A percentile compares a stretch with the other conserved stretches of the same genome.
phyloP scores from a whole-genome alignment of 495 filamentous ascomycete genomes.

The Xylaria telfairii region DNA sequence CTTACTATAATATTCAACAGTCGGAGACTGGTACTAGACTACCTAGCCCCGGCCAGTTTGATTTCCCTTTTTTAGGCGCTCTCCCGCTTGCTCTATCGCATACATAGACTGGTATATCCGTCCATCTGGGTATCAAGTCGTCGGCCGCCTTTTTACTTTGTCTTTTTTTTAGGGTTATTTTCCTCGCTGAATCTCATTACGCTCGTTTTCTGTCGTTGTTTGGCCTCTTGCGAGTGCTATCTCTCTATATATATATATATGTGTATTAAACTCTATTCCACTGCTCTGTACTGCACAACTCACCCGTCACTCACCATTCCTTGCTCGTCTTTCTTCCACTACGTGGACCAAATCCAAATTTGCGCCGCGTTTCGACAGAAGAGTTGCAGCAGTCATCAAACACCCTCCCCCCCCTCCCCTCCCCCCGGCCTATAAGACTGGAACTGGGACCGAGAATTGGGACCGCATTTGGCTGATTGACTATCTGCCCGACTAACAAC shows the following conservation, averaged over 20 bases:
- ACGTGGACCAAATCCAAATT: neutral
- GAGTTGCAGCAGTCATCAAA: constrained; percentile 3
- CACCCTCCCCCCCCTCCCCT: constrained; percentile 2
- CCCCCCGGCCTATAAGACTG: constrained; percentile 12
- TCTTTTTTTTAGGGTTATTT: neutral
- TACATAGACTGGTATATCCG: constrained; percentile 7
- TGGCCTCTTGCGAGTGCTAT: neutral
- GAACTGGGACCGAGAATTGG: constrained; percentile 5
- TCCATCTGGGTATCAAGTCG: constrained; percentile 8
- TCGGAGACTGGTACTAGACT: constrained; percentile 9
- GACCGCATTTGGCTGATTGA: constrained; percentile 1
- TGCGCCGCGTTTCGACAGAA: constrained; percentile 7
- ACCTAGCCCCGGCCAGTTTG: constrained; percentile 8
- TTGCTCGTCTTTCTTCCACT: constrained; percentile 2
- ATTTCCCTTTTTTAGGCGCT: constrained; percentile 12
- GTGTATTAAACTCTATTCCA: constrained; percentile 10
- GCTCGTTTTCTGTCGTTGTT: constrained; percentile 2
- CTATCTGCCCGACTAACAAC: constrained; percentile 1
- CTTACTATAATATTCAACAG: constrained; percentile 24
- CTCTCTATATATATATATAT: no score
- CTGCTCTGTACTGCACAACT: neutral
- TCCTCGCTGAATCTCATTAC: neutral
- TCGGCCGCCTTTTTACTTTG: constrained; percentile 2
- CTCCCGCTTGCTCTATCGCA: constrained; percentile 11
- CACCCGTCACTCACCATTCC: constrained; percentile 18